Base-by-base conservation (phyloP, 2,329 filamentous ascomycete genomes). In the Periglandula ipomoeae region DNA sequence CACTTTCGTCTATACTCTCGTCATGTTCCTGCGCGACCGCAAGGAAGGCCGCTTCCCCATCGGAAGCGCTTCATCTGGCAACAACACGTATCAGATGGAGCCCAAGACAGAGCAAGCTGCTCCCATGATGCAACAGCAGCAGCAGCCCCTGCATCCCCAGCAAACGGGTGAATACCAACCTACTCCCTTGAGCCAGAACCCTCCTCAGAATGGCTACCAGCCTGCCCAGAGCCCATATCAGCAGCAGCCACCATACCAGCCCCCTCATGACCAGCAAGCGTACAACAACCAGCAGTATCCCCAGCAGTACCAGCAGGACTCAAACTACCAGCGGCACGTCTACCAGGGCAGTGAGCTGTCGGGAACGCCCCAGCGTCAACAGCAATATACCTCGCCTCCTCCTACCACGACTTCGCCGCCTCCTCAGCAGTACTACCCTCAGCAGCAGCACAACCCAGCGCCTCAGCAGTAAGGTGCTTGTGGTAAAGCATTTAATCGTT, bases 31-130 rank as follows among this genome's bases (percentile, higher is more conserved):
- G 34, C 52, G 55, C 0, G 65, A 61, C n/a, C 67, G 68, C 50
- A 71, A 68, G 57, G 49, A 66, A 10, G 65, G 65, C 11, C 64
- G 63, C 37, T 67, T 67, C 55, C 53, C 59, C 9, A 42, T 61
- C n/a, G 47, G 51, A 23, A 47, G 46, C 15, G 53, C 47, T 9
- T 26, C 53, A 3, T 32, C 51, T 0, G 47, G 44, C 17, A 48
- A 52, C 1, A 53, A 52, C 17, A 55, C 55, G 40, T 59, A 62
- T 53, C 61, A 64, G 52, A 63, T 65, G 61, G 65, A 69, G 55
- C 53, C 52, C 52, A 67, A 66, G 59, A 44, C 55, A 10, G 55
- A 58, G 8, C 58, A 60, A 20, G 17, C 26, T 39, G 37, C 46
- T 39, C 27, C 46, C 23, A 13, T 39, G 42, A 42, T 27, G 41